phyloP scores from a whole-genome alignment of 164 flowering plant species.

The Kalanchoe fedtschenkoi region DNA sequence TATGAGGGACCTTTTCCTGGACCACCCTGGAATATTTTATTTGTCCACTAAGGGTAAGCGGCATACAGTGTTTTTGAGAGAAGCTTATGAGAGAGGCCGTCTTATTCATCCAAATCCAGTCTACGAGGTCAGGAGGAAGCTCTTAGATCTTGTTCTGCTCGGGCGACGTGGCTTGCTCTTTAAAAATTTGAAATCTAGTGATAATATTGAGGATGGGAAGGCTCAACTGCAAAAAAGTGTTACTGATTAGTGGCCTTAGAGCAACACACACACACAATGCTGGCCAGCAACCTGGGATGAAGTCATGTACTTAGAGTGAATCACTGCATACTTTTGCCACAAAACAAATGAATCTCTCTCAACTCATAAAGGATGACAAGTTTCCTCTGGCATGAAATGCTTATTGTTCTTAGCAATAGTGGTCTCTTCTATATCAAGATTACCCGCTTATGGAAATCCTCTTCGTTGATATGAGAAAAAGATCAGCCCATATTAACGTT shows the following conservation, averaged over 20 bases:
- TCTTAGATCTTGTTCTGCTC: constrained; percentile 65
- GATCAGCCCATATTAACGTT: no score
- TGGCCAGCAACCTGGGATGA: no score
- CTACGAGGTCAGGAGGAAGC: constrained; percentile 67
- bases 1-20: constrained; percentile 78
- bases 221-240: constrained; percentile 12
- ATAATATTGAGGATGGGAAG: constrained; percentile 6
- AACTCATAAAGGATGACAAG: no score
- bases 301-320: no score
- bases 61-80: constrained; percentile 73
- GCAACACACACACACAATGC: no score
- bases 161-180: constrained; percentile 43
- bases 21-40: constrained; percentile 88
- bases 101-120: constrained; percentile 66
- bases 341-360: no score
- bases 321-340: background rate
- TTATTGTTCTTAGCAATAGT: no score
- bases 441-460: no score
- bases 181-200: background rate
- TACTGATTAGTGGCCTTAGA: constrained; percentile 9
- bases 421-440: no score
- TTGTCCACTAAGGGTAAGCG: constrained; percentile 69
- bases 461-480: no score
- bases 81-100: constrained; percentile 70
- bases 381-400: no score